Base-by-base conservation (phyloP, 345 rosid genomes). In the Excoecaria cochinchinensis region DNA sequence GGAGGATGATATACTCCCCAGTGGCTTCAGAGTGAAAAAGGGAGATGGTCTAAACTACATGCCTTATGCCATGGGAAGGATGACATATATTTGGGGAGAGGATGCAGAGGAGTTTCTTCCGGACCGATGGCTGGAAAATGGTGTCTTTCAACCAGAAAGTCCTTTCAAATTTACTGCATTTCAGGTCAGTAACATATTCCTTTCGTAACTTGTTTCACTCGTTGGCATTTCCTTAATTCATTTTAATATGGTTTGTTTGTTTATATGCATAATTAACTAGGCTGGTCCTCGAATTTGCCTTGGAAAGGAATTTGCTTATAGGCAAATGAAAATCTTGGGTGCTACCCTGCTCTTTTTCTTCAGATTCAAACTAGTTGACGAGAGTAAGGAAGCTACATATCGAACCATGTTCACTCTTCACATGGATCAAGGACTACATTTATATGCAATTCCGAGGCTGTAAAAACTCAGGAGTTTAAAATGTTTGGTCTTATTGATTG, bases 281-380 rank as follows among this genome's bases (percentile, higher is more conserved):
- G 86, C 84, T 0, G 87, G 89, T 13, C 89, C 89, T 48, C 76
- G 86, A 12, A 77, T 78, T 38, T 80, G 87, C 78, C 64, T 82
- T 8, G 87, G 85, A 13, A 86, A 82, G 73, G 88, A 83, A 74
- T 85, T 79, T 77, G 88, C 85, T 10, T 79, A 81, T 40, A 72
- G 85, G 65, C 85, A 86, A 67, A 80, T 84, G 87, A 86, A 82
- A 79, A 76, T 80, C 24, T 61, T 86, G 62, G 82, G 83, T 31
- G 84, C 80, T 24, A 53, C 60, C 40, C 84, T 86, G 4, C 67
- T 84, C 57, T 44, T 71, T 53, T 80, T 78, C 70, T 84, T 77
- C 72, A 57, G 75, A 40, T 79, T 86, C 79, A 70, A 68, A 67
- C 79, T 86, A n/a, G 73, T 63, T 39, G 79, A 85, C 62, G 82